A percentile compares a stretch with the other conserved stretches of the same genome.
These are phyloP conservation scores for Gossypioides kirkii DNA, from an alignment of 345 rosid genomes.

Conservation along the genomic window DNA sequence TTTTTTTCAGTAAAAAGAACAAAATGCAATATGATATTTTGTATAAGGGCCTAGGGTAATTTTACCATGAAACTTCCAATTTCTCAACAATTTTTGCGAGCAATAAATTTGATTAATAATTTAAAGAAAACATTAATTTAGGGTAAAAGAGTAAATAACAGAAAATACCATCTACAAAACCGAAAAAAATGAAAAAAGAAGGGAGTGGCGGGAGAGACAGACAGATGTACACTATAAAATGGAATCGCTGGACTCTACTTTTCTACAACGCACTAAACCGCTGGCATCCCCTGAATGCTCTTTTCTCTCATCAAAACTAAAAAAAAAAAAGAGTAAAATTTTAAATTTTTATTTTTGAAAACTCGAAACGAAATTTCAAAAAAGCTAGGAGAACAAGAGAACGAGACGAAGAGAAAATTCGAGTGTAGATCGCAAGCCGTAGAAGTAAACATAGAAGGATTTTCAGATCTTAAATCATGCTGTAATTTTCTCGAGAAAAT, in stretches of 20 bases:
- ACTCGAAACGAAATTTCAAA: neutral
- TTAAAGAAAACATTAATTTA: too few relatives aligned
- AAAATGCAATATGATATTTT: too few relatives aligned
- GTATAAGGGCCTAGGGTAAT: too few relatives aligned
- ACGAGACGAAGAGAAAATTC: neutral
- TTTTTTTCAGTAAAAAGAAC: too few relatives aligned
- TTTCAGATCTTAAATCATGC: neutral
- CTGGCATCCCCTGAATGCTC: neutral
- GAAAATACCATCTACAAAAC: neutral
- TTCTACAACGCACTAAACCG: neutral
- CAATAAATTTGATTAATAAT: too few relatives aligned
- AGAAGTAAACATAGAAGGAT: neutral
- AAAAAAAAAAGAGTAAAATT: neutral
- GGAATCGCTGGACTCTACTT: neutral
- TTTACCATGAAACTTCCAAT: too few relatives aligned
- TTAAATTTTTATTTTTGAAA: neutral
- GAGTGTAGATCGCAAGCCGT: neutral
- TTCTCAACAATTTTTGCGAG: too few relatives aligned
- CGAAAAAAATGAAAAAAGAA: neutral
- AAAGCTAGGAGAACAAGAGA: neutral
- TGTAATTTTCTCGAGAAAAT: neutral
- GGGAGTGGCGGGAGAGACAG: neutral
- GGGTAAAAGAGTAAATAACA: too few relatives aligned
- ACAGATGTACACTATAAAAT: conserved; percentile 8
- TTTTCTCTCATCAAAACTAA: neutral